Conservation (phyloP, 2,329 filamentous ascomycete genomes). For the Fusarium nanum region DNA sequence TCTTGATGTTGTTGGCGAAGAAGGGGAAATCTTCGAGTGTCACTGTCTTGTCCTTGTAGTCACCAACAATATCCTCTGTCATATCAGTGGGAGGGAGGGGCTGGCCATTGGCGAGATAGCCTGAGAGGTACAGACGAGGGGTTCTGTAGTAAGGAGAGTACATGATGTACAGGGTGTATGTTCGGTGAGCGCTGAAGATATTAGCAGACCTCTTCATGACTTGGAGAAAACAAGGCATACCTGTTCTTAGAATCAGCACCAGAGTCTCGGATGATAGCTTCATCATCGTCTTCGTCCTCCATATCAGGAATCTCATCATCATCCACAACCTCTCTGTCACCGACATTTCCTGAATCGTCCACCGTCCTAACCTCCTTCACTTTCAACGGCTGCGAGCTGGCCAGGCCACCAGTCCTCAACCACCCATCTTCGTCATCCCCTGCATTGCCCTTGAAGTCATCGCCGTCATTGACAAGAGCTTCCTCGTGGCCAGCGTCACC, state of each 20-base stretch:
- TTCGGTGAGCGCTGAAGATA: constrained; percentile 76
- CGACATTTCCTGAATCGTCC: constrained; percentile 88
- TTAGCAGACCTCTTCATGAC: background rate
- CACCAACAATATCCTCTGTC: constrained; percentile 97
- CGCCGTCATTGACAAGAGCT: constrained; percentile 83
- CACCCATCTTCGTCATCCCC: constrained; percentile 83
- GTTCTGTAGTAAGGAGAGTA: constrained; percentile 98
- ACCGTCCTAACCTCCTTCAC: constrained; percentile 86
- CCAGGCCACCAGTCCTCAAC: constrained; percentile 86
- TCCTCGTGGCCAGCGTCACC: constrained; percentile 89
- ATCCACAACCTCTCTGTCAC: constrained; percentile 75
- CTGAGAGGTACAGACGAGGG: constrained; percentile 92
- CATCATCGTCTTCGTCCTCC: constrained; percentile 97
- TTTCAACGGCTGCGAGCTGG: constrained; percentile 79
- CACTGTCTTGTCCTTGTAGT: constrained; percentile 98
- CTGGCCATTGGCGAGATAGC: constrained; percentile 82
- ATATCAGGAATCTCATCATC: constrained; percentile 95
- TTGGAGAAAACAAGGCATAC: constrained; percentile 48
- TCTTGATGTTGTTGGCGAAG: constrained; percentile 91
- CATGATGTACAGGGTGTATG: constrained; percentile 98
- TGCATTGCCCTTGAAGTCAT: constrained; percentile 65
- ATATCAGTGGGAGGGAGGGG: constrained; percentile 85
- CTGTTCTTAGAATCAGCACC: constrained; percentile 60
- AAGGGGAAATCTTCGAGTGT: constrained; percentile 98
- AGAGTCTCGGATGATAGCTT: constrained; percentile 91